These are phyloP conservation scores for Jaenimonas drosophilae DNA, from an alignment of 208 protist genomes.

Conservation along the genomic window DNA sequence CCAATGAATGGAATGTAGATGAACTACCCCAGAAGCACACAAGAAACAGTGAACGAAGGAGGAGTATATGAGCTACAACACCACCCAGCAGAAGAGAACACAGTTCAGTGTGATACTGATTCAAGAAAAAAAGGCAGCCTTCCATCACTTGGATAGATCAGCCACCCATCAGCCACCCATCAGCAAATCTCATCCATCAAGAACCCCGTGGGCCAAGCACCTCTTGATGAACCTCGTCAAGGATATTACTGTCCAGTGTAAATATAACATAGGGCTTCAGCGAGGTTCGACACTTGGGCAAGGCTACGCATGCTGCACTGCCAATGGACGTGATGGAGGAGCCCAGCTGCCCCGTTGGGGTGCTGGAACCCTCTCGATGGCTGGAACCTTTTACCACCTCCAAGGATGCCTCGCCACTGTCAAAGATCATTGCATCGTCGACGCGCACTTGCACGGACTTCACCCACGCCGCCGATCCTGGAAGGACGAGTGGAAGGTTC, in stretches of 20 bases:
- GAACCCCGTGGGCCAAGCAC: too few species aligned
- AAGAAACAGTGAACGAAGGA: too few species aligned
- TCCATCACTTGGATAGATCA: neutral
- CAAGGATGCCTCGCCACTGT: conserved; percentile 36
- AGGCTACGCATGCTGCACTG: too few species aligned
- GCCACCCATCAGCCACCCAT: too few species aligned
- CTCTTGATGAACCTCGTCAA: conserved; percentile 14
- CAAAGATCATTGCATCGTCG: conserved; percentile 54
- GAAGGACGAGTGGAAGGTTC: conserved; percentile 24
- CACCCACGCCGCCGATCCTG: conserved; percentile 38
- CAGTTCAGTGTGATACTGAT: neutral
- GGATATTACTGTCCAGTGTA: conserved; percentile 25
- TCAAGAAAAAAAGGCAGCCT: neutral
- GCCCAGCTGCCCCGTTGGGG: neutral
- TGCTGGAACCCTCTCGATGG: neutral
- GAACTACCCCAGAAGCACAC: too few species aligned
- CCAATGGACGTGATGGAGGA: too few species aligned
- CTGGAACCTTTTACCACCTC: neutral
- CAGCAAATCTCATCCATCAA: neutral
- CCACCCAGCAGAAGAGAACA: neutral
- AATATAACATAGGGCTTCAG: conserved; percentile 38
- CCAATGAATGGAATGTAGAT: too few species aligned
- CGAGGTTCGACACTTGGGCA: conserved; percentile 19
- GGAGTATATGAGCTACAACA: too few species aligned
- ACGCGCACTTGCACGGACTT: conserved; percentile 30